phyloP scores from a whole-genome alignment of 371 early-diverging fungal genomes.

The Mucor circinelloides region DNA sequence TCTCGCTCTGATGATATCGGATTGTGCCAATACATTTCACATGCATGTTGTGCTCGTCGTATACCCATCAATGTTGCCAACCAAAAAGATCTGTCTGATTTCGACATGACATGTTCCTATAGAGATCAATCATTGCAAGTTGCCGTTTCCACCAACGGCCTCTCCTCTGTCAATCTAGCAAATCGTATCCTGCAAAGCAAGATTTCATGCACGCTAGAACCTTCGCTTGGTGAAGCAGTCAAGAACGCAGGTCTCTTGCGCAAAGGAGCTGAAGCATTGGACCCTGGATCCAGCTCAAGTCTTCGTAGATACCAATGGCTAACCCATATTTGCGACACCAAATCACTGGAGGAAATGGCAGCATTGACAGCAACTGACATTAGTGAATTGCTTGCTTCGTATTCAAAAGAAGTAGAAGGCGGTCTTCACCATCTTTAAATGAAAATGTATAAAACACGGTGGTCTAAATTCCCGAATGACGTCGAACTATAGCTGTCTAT shows the following conservation, averaged over 20 bases:
- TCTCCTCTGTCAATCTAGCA: conserved; percentile 66
- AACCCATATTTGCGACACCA: conserved; percentile 69
- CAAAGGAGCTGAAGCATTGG: conserved; percentile 49
- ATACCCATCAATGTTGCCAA: conserved; percentile 81
- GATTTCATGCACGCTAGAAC: conserved; percentile 56
- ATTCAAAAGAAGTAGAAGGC: neutral
- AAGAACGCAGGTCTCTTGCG: conserved; percentile 62
- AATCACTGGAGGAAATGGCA: conserved; percentile 60
- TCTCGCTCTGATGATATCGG: conserved; percentile 30
- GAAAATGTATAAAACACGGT: neutral
- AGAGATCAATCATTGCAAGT: conserved; percentile 74
- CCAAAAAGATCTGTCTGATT: conserved; percentile 74
- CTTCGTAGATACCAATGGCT: conserved; percentile 71
- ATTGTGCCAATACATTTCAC: conserved; percentile 11
- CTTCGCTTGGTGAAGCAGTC: conserved; percentile 61
- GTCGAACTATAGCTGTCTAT: neutral
- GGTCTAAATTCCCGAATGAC: conserved; percentile 4
- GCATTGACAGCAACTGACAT: conserved; percentile 57
- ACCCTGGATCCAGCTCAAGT: conserved; percentile 52
- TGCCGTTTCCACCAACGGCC: conserved; percentile 78
- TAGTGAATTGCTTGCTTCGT: conserved; percentile 33
- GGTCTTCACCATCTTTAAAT: neutral
- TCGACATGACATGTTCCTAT: conserved; percentile 76
- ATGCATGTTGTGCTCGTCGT: conserved; percentile 51
- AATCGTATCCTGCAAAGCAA: conserved; percentile 64